These are phyloP conservation scores for Asterophora lycoperdoides DNA, from an alignment of 768 basidiomycete genomes.

Conservation along the genomic window DNA sequence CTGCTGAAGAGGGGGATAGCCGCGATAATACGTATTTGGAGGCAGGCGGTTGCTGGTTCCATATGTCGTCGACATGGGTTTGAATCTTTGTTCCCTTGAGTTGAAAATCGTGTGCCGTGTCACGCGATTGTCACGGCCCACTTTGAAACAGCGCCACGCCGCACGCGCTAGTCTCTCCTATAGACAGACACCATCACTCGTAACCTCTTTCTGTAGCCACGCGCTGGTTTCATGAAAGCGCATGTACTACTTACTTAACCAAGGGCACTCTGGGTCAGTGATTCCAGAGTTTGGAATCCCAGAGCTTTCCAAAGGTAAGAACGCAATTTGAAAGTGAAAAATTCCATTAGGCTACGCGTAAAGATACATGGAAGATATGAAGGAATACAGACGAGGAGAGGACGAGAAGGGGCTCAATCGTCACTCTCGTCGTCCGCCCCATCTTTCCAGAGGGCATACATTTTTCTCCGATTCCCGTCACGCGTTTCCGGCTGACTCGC, in stretches of 20 bases:
- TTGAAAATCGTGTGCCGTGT: slow-evolving; percentile 23
- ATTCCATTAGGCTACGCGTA: background rate
- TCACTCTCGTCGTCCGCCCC: slow-evolving; percentile 41
- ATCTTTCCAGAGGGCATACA: slow-evolving; percentile 80
- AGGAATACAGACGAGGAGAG: slow-evolving; percentile 3
- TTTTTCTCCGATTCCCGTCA: slow-evolving; percentile 74
- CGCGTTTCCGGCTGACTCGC: slow-evolving; percentile 73
- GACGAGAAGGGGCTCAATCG: slow-evolving; percentile 10
- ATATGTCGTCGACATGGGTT: slow-evolving; percentile 10
- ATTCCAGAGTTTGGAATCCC: too few species aligned
- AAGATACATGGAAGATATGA: slow-evolving; percentile 18
- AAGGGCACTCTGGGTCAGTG: too few species aligned
- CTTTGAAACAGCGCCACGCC: background rate
- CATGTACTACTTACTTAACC: too few species aligned
- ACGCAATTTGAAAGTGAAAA: background rate
- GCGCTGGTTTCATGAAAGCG: too few species aligned
- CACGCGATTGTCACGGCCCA: slow-evolving; percentile 11
- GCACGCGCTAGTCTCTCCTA: too few species aligned
- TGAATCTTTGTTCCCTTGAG: too few species aligned
- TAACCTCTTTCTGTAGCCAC: too few species aligned
- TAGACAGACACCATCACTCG: too few species aligned
- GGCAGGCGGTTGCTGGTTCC: slow-evolving; percentile 11
- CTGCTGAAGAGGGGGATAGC: slow-evolving; percentile 23
- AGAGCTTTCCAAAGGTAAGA: too few species aligned
- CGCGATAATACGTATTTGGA: slow-evolving; percentile 27